phyloP scores from a whole-genome alignment of 768 basidiomycete genomes.

The Mycena chlorophos region DNA sequence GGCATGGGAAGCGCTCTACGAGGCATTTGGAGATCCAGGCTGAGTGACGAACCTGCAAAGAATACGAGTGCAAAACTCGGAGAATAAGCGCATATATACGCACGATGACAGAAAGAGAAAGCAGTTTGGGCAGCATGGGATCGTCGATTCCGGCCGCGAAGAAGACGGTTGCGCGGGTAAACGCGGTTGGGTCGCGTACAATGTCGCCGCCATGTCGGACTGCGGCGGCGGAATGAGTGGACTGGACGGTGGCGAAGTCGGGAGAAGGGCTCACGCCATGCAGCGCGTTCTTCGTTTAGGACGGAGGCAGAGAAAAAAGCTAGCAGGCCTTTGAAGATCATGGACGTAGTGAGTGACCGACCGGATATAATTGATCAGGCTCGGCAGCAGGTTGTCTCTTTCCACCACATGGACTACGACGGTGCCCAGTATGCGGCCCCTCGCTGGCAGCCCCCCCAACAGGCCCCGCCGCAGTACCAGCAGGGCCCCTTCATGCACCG shows the following conservation, averaged over 20 bases:
- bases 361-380: background rate
- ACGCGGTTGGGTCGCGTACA: background rate
- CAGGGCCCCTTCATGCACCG: conserved; percentile 13
- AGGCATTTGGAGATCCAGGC: conserved; percentile 20
- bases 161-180: background rate
- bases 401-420: background rate
- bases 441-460: background rate
- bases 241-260: background rate
- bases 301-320: background rate
- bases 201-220: conserved; percentile 5
- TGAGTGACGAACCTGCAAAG: conserved; percentile 17
- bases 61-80: too few species aligned
- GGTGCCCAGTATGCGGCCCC: background rate
- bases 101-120: conserved; percentile 19
- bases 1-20: conserved; percentile 12
- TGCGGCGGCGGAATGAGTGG: background rate
- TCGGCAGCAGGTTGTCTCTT: background rate
- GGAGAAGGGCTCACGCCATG: conserved; percentile 22
- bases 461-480: background rate
- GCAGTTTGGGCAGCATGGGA: conserved; percentile 8
- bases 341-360: background rate
- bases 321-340: background rate
- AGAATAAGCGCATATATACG: too few species aligned
- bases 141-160: background rate
- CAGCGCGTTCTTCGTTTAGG: conserved; percentile 19